phyloP scores from a whole-genome alignment of 2,329 filamentous ascomycete species.

The Fusarium fujikuroi region DNA sequence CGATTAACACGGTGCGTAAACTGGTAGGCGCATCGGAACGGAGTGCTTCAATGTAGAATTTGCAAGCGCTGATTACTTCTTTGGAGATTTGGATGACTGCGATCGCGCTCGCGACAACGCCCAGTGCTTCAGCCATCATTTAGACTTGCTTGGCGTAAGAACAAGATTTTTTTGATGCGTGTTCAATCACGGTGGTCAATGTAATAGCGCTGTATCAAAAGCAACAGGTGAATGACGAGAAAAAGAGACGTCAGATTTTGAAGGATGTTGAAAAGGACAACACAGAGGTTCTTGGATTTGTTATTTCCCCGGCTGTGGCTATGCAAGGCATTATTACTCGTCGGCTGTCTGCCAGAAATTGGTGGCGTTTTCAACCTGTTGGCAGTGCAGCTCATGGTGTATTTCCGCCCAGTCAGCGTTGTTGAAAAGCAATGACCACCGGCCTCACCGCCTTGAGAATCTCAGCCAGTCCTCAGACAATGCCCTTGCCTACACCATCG shows the following conservation, averaged over 20 bases:
- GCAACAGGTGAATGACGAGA: neutral
- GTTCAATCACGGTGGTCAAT: neutral
- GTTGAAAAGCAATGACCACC: too few relatives aligned
- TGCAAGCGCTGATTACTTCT: neutral
- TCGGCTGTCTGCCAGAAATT: neutral
- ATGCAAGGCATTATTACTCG: neutral
- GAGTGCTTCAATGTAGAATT: neutral
- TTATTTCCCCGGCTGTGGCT: neutral
- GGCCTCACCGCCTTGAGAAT: too few relatives aligned
- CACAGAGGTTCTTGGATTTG: fast-evolving
- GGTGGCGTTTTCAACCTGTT: neutral
- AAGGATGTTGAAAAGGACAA: neutral
- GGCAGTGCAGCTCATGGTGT: neutral
- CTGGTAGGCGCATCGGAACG: neutral
- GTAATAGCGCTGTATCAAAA: neutral
- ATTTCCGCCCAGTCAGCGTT: neutral
- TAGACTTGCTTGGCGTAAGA: neutral
- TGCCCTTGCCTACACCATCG: too few relatives aligned
- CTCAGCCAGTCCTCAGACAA: too few relatives aligned
- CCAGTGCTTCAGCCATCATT: neutral
- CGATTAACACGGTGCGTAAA: neutral
- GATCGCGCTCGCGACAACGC: neutral
- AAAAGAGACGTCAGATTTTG: fast-evolving
- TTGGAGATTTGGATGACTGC: neutral
- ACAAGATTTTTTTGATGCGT: neutral